Base-by-base conservation (phyloP, 805 yeast genomes). In the Cyberlindnera japonica region DNA sequence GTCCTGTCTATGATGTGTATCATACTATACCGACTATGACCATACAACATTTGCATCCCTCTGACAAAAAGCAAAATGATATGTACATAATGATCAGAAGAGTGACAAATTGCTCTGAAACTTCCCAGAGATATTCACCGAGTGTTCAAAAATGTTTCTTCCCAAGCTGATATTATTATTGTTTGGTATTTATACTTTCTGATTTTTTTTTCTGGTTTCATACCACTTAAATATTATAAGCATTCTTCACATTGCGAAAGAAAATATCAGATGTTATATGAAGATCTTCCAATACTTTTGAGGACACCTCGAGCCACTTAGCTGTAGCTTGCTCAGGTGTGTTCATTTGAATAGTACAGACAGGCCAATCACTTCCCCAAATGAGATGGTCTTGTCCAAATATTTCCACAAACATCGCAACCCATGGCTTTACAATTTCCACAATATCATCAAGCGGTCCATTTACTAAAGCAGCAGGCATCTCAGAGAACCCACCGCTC, bases 291-390 rank as follows among this genome's bases (percentile, higher is more conserved):
- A 54, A 45, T 1, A 62, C 26, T 20, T 13, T 20, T 16, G 54
- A 55, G 2, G 55, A 45, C 11, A 60, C 42, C 3, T 22, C 25
- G 4, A 42, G 40, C 68, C 68, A 64, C 22, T 47, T 55, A 3
- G 33, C 19, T 38, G 52, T 53, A 2, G 56, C 41, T 12, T 33
- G 35, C 1, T 35, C 36, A 4, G 22, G 33, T 12, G 51, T 49
- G 4, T 41, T 36, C 33, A 59, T 19, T 38, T 59, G 58, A 35
- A 50, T 13, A 1, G 45, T 46, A 5, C 68, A 63, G 6, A 69
- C 69, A 3, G 75, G 75, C 73, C 73, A 69, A 45, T 69, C 71
- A 43, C 71, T 65, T 4, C 71, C 74, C 64, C 66, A 69, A 11
- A 69, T 55, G 10, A 65, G 47, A 9, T 56, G 46, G 4, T 58